Evolutionary conservation across 139 green algal genomes (phyloP).

Genomic region (Haematococcus lacustris): DNA sequence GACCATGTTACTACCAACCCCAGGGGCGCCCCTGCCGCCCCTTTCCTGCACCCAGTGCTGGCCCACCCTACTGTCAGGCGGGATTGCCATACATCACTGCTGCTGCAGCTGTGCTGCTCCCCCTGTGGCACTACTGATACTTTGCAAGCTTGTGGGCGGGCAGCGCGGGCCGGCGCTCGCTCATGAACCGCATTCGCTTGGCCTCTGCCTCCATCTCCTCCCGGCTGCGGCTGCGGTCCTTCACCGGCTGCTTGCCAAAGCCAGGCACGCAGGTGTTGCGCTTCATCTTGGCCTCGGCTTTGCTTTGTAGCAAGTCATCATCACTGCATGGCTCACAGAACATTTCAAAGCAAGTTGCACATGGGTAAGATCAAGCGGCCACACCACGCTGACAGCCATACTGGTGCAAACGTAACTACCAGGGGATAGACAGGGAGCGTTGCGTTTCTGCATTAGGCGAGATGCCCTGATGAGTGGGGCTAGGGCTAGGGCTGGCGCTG

Average conservation of each 20-base stretch:
- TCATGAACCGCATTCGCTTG: conserved; percentile 17
- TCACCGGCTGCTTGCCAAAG: conserved; percentile 29
- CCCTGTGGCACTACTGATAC: too few relatives aligned
- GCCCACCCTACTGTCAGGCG: too few relatives aligned
- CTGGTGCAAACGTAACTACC: background rate
- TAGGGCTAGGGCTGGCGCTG: too few relatives aligned
- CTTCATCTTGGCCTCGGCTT: conserved; percentile 6
- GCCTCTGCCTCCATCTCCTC: conserved; percentile 12
- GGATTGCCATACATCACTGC: too few relatives aligned
- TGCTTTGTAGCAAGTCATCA: background rate
- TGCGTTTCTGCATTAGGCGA: too few relatives aligned
- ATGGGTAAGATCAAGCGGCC: background rate
- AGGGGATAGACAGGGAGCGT: background rate
- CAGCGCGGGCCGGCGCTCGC: conserved; percentile 6
- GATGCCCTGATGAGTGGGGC: too few relatives aligned
- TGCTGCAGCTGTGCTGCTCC: too few relatives aligned
- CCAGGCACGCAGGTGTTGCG: conserved; percentile 13
- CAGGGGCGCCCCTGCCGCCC: too few relatives aligned
- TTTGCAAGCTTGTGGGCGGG: conserved; percentile 4
- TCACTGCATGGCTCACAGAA: background rate
- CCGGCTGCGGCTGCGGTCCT: conserved; percentile 5
- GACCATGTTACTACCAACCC: too few relatives aligned
- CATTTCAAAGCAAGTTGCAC: background rate
- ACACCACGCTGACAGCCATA: background rate
- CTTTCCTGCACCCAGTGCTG: too few relatives aligned